phyloP scores from a whole-genome alignment of 768 basidiomycete genomes.

The Macrolepiota albuminosa region DNA sequence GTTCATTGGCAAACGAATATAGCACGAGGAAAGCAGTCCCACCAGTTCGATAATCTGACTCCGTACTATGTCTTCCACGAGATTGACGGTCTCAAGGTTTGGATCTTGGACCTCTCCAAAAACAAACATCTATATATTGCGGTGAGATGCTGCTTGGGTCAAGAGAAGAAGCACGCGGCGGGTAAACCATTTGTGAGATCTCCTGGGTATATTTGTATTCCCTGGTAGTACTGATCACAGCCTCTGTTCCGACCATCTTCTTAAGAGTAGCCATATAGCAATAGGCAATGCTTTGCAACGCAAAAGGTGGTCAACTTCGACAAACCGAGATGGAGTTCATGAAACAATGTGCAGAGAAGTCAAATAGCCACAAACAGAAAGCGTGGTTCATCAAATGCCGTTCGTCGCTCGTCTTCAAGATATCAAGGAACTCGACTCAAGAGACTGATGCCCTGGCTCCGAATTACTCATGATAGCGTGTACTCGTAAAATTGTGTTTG shows the following conservation, averaged over 20 bases:
- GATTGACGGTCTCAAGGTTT: constrained; percentile 77
- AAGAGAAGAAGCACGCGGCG: not conserved
- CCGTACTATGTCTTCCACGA: constrained; percentile 94
- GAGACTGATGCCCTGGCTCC: not conserved
- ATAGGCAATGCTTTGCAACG: not conserved
- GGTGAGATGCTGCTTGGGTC: not conserved
- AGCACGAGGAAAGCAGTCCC: constrained; percentile 13
- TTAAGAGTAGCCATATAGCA: constrained; percentile 12
- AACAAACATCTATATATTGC: constrained; percentile 76
- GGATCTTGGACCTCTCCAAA: constrained; percentile 95
- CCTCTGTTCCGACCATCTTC: constrained; percentile 12
- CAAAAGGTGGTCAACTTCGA: not conserved
- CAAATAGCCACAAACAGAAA: not conserved
- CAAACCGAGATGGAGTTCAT: not conserved
- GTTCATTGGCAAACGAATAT: constrained; percentile 2
- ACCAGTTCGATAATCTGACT: constrained; percentile 91
- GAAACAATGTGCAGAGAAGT: not conserved
- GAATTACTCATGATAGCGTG: not conserved
- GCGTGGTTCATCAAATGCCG: not conserved
- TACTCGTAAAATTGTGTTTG: not conserved
- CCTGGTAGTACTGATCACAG: constrained; percentile 19
- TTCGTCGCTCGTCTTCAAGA: not conserved
- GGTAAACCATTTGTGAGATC: constrained; percentile 86
- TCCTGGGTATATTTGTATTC: constrained; percentile 91
- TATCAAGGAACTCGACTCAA: not conserved